Evolutionary conservation across 306 rosid species (phyloP), one percentile per base, ranked within the genome.

Genomic region (Lathyrus oleraceus): DNA sequence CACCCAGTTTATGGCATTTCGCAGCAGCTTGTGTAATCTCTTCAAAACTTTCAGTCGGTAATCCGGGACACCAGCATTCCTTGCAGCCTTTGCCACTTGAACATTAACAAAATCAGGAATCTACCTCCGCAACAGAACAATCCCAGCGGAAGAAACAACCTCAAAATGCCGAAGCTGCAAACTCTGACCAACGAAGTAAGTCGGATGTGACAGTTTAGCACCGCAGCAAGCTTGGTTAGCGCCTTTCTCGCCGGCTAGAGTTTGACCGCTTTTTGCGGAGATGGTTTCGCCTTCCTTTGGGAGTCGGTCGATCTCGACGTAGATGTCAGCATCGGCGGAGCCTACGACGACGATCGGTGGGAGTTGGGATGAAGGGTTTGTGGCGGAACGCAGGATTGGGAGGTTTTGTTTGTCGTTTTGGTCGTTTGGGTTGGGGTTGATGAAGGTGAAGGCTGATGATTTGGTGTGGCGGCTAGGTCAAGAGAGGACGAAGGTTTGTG

Each of bases 81-180:
- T 90, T 52, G 98, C 98, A 68, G 89, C 89, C 98, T 88, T 81
- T 3, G 98, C 97, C 36, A 88, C 97, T 76, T 94, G 94, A 76
- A 84, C 65, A 44, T 90, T 93, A 66, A 90, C 88, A 30, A 42
- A 61, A 75, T 94, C 97, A 0, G 98, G 97, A 11, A 94, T 88
- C 88, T 94, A 97, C 73, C 98, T 87, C 92, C 88, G 97, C 25
- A 94, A 84, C 78, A 94, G 42, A 79, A 94, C 87, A 51, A 90
- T 90, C 64, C 98, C 97, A 32, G 96, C 96, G n/a, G 57, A 78
- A 30, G 81, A 76, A 8, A 94, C 82, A 52, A 88, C 75, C 76
- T 81, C 83, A 79, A 84, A 74, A 69, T 85, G 84, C 69, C 76
- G 70, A 14, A 78, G 79, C 35, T 81, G 40, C 32, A 90, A 21